phyloP scores from a whole-genome alignment of 805 yeast species.

The Saturnispora gosingensis region DNA sequence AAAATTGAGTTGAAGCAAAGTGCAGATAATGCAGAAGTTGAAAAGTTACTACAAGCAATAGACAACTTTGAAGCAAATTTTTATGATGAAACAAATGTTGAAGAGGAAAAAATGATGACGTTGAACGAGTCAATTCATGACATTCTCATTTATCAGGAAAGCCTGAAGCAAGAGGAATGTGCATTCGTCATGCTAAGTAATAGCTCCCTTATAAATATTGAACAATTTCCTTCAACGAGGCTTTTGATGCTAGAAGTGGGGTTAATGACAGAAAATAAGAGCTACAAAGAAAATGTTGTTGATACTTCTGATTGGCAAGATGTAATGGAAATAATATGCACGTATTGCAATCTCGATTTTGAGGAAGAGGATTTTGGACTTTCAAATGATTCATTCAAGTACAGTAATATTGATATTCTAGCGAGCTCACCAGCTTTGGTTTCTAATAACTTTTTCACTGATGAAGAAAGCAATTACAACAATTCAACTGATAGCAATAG shows the following conservation, averaged over 20 bases:
- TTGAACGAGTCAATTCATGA: background rate
- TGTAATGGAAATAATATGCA: conserved; percentile 29
- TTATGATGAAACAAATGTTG: background rate
- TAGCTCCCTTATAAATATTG: conserved; percentile 14
- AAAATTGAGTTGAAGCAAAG: conserved; percentile 11
- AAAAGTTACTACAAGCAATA: conserved; percentile 9
- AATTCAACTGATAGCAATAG: background rate
- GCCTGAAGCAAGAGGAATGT: conserved; percentile 9
- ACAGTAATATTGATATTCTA: background rate
- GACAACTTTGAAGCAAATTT: conserved; percentile 14
- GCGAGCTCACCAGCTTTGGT: background rate
- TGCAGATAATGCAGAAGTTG: conserved; percentile 8
- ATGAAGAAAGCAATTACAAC: too few species aligned
- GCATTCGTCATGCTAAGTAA: conserved; percentile 22
- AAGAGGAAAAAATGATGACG: background rate
- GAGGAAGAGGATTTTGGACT: conserved; percentile 25
- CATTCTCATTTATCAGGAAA: background rate
- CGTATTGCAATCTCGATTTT: conserved; percentile 25
- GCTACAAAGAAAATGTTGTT: conserved; percentile 14
- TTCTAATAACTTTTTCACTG: background rate
- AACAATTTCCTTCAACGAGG: conserved; percentile 13
- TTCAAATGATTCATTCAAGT: background rate
- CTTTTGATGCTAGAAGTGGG: conserved; percentile 24
- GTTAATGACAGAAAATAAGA: conserved; percentile 9
- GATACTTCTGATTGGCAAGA: conserved; percentile 28